A percentile compares a stretch with the other conserved stretches of the same genome.
Conservation (phyloP, 352 stramenopile genomes). For the Globisporangium irregulare region DNA sequence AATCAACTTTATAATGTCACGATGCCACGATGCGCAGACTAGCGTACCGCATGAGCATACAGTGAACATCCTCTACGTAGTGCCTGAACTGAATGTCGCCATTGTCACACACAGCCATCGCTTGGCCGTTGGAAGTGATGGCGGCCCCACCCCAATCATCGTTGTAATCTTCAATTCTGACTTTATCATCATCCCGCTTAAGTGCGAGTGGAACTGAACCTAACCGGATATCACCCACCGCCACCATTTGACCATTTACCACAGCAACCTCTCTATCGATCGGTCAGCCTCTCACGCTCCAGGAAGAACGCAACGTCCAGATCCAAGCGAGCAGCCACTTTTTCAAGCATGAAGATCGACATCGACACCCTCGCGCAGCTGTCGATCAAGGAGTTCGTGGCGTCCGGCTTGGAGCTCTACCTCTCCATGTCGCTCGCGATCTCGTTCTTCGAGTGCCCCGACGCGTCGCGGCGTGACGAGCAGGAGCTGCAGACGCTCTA, state of each 20-base stretch:
- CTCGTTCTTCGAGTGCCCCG: conserved; percentile 69
- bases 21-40: no score
- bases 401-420: conserved; percentile 63
- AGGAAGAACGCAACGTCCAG: background rate
- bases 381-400: conserved; percentile 61
- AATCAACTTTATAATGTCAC: no score
- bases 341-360: conserved; percentile 19
- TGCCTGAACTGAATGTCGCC: no score
- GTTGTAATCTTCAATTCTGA: no score
- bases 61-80: no score
- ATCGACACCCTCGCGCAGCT: conserved; percentile 39
- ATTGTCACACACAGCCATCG: no score
- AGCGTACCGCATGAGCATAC: no score
- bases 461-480: conserved; percentile 41
- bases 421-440: conserved; percentile 65
- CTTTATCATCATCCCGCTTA: background rate
- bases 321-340: background rate
- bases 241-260: background rate
- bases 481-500: conserved; percentile 74
- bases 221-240: background rate
- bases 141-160: no score
- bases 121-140: no score
- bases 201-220: conserved; percentile 5
- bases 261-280: background rate
- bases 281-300: background rate